Conservation (phyloP, 2,329 filamentous ascomycete genomes). For the Fusarium acutatum region DNA sequence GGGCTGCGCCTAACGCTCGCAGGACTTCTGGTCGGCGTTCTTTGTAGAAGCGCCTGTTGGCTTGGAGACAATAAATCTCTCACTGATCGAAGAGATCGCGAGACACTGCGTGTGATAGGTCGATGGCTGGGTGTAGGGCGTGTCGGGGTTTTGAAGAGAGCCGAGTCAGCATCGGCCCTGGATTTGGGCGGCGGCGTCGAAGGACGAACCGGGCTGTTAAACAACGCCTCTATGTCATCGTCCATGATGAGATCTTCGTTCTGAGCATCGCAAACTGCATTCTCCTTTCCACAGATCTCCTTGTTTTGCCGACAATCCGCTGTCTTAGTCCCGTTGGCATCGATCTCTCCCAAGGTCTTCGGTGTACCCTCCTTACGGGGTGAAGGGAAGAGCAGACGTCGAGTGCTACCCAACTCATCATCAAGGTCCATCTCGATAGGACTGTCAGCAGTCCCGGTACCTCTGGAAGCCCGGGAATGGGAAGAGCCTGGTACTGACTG, state of each 20-base stretch:
- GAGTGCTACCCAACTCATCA: constrained; percentile 63
- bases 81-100: constrained; percentile 61
- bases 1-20: constrained; percentile 55
- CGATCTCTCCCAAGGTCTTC: constrained; percentile 68
- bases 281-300: constrained; percentile 55
- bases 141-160: constrained; percentile 69
- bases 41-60: constrained; percentile 53
- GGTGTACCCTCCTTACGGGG: constrained; percentile 71
- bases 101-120: constrained; percentile 68
- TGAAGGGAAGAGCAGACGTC: constrained; percentile 79
- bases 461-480: constrained; percentile 64
- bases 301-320: constrained; percentile 50
- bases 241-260: constrained; percentile 44
- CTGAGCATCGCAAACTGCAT: constrained; percentile 56
- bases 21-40: constrained; percentile 57
- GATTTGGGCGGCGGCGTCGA: constrained; percentile 62
- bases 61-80: constrained; percentile 55
- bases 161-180: constrained; percentile 50
- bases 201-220: constrained; percentile 64
- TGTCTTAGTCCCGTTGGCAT: constrained; percentile 61
- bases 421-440: constrained; percentile 63
- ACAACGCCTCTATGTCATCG: constrained; percentile 70
- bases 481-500: constrained; percentile 53
- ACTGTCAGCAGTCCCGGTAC: constrained; percentile 64
- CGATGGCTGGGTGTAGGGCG: constrained; percentile 69